These are phyloP conservation scores for Chaetomium globosum DNA, from an alignment of 2,329 filamentous ascomycete species.

Conservation along the genomic window DNA sequence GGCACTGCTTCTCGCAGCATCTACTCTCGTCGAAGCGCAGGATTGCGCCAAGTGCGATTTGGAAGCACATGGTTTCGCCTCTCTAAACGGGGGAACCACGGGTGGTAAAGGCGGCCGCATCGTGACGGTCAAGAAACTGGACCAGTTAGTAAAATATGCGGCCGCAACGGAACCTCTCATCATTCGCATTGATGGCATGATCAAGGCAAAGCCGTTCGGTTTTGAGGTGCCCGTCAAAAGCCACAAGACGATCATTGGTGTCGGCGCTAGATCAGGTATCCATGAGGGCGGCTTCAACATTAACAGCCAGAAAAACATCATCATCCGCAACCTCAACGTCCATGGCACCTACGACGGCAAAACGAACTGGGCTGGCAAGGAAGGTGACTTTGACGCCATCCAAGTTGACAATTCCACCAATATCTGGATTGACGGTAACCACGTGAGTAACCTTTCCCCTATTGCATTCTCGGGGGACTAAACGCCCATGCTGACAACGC, in stretches of 20 bases:
- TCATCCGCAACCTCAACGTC: conserved; percentile 7
- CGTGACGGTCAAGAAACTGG: conserved; percentile 5
- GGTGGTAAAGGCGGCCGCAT: conserved; percentile 11
- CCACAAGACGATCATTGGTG: conserved; percentile 8
- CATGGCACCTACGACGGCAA: conserved; percentile 6
- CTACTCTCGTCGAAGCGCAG: not conserved
- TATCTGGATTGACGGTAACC: conserved; percentile 8
- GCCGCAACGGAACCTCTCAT: conserved; percentile 1
- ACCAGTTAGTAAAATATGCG: not conserved
- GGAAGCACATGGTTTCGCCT: conserved; percentile 10
- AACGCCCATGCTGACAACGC: not conserved
- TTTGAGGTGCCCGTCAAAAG: conserved; percentile 7
- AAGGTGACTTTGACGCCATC: conserved; percentile 4
- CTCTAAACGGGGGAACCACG: conserved; percentile 7
- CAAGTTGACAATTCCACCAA: conserved; percentile 4
- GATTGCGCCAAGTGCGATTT: not conserved
- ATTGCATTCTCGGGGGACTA: too few species aligned
- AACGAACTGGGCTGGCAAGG: conserved; percentile 1
- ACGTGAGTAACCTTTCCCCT: not conserved
- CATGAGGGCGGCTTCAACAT: conserved; percentile 2
- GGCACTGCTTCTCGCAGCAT: conserved; percentile 7
- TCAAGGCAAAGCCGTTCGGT: conserved; percentile 8
- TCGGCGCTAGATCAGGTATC: conserved; percentile 2
- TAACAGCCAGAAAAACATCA: conserved; percentile 9
- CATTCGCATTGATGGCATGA: conserved; percentile 8